Percentiles rank a stretch among this genome's conserved stretches.
These are phyloP conservation scores for Nakataea oryzae DNA, from an alignment of 2,329 filamentous ascomycete genomes.

Conservation along the genomic window DNA sequence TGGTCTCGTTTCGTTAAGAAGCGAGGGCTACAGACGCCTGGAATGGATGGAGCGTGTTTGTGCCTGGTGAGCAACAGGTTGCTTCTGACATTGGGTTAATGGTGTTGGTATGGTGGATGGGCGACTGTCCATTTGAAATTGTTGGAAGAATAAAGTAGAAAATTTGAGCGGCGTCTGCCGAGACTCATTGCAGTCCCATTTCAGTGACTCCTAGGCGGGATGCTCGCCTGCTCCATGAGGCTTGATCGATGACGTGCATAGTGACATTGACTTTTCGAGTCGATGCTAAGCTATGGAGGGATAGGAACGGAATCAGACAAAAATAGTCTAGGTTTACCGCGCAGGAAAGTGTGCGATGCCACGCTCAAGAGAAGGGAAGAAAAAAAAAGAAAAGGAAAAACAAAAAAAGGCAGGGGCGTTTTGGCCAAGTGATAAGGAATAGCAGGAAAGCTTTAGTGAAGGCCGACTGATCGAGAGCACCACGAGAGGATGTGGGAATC, in stretches of 20 bases:
- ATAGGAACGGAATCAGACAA: neutral
- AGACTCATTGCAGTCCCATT: too few relatives aligned
- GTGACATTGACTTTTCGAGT: neutral
- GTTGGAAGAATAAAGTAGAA: too few relatives aligned
- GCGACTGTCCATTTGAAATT: neutral
- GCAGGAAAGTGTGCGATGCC: neutral
- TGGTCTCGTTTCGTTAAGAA: slow-evolving; percentile 15
- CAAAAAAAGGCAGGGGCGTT: too few relatives aligned
- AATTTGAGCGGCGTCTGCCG: too few relatives aligned
- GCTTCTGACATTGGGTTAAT: neutral
- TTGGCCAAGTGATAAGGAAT: neutral
- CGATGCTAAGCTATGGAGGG: neutral
- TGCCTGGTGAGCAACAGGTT: neutral
- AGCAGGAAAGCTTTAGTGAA: neutral
- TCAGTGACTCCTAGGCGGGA: too few relatives aligned
- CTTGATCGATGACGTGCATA: neutral
- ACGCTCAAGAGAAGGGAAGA: too few relatives aligned
- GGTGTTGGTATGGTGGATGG: neutral
- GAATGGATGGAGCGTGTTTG: neutral
- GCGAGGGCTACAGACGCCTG: neutral
- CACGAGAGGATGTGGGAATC: neutral
- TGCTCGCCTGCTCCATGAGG: too few relatives aligned
- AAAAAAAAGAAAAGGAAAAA: too few relatives aligned
- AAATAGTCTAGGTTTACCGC: neutral
- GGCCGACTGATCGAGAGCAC: neutral